phyloP scores from a whole-genome alignment of 2,329 filamentous ascomycete genomes.

The Fusarium sp. region DNA sequence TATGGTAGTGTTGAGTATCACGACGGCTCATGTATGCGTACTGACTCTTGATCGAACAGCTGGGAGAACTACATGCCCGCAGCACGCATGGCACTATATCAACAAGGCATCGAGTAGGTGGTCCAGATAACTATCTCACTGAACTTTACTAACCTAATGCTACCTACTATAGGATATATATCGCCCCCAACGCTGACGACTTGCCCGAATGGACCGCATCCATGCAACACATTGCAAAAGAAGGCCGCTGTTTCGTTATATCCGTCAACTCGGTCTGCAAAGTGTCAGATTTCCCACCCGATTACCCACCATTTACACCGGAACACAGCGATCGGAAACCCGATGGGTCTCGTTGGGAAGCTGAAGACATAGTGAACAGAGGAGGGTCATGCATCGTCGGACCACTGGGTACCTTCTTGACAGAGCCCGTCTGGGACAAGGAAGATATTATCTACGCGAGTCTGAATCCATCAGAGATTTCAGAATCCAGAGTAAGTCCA shows the following conservation, averaged over 20 bases:
- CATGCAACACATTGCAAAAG: neutral
- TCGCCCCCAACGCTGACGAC: neutral
- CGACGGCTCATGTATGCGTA: neutral
- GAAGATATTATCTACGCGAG: neutral
- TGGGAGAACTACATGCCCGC: neutral
- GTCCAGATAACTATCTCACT: no score
- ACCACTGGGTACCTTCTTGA: neutral
- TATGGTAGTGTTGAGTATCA: neutral
- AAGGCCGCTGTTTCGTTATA: neutral
- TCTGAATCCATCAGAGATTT: neutral
- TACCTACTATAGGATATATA: neutral
- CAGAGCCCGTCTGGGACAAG: neutral
- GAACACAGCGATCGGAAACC: neutral
- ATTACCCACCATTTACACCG: neutral
- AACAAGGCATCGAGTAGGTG: neutral
- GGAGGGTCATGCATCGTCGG: neutral
- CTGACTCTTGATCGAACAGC: neutral
- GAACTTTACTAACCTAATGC: neutral
- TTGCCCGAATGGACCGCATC: neutral
- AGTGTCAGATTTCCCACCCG: neutral
- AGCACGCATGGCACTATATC: neutral
- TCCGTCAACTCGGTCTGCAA: neutral
- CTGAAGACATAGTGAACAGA: neutral
- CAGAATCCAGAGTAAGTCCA: neutral
- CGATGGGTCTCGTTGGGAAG: neutral